Evolutionary conservation across 1,284 basidiomycete species (phyloP), one percentile per base, ranked within the genome.

Genomic region (Moniliella sp.): DNA sequence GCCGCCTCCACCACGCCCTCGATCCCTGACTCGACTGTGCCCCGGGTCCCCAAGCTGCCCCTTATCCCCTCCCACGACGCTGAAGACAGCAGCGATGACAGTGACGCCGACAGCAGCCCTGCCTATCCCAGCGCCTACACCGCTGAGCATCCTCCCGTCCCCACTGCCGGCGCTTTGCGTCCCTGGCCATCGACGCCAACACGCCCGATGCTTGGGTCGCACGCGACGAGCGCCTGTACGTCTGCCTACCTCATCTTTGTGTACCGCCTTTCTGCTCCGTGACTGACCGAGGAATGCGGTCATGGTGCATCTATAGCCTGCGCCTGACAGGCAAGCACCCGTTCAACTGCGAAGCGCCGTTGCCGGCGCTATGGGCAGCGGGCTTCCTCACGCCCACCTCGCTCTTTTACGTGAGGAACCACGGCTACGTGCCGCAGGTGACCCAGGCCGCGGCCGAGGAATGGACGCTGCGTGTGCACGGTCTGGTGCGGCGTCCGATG

Each of bases 381-480:
- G 65, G 74, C 12, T 76, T 76, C 48, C 46, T 76, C 29, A 76
- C 74, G 0, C 70, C 74, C 0, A 65, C 66, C 25, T 65, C 69
- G 37, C 64, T 76, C n/a, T 72, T 73, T 56, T 75, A 68, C 46
- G 73, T 75, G 12, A 67, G 74, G 13, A 73, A 71, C 40, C 74
- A 76, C 45, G 74, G 74, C 11, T 67, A 71, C 2, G 72, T 73
- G 2, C 74, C 74, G 0, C 50, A 57, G 12, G 62, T 74, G 13
- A 60, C 64, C 13, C 52, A 54, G 3, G 54, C 64, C 5, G 50
- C 56, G 13, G 61, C 64, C 4, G 45, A 48, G 2, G 47, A 62
- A 11, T 75, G 74, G 74, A 64, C 57, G 33, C 41, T 75, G 13
- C 55, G 58, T 17, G 56, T 75, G n/a, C 62, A 68, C 28, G 69